Base-by-base conservation (phyloP, 441 rosid species). In the Hura crepitans region DNA sequence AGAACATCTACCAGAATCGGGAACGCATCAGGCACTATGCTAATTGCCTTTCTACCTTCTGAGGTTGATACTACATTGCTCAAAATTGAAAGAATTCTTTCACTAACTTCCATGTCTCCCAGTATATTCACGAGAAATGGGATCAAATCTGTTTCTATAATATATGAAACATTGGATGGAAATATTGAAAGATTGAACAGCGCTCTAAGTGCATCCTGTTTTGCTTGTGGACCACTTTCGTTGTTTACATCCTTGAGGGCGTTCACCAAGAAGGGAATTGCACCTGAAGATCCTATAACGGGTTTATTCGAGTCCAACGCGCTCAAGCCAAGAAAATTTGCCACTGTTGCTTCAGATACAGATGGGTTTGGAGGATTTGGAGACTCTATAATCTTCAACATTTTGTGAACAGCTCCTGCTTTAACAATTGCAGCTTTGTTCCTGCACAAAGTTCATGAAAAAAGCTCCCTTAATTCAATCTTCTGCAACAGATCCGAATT, bases 391-490 rank as follows among this genome's bases (percentile, higher is more conserved):
- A 94, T 86, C 88, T 80, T 87, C 56, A 94, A 76, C 97, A 94
- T 89, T 79, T 90, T 92, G 77, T 95, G 99, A 67, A 92, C 89
- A 42, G 97, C 94, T 2, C 99, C 99, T 31, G 97, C 93, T 78
- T 95, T 90, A 25, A 92, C 96, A 82, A 95, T 90, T 71, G 99
- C 97, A 57, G 97, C 97, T 84, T 95, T 95, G 77, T 95, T 95
- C 88, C 99, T 89, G 76, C 58, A 51, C 18, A 56, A 56, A 18
- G 33, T 70, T 27, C 23, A n/a, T 14, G 54, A n/a, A 43, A 33
- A 45, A 15, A 5, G 25, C 11, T 27, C 1, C 11, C 10, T 10
- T 30, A 28, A 27, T 66, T 33, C 25, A 20, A 31, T 33, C 9
- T 39, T 30, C 59, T 51, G 22, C 37, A 43, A 57, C 64, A 11